Base-by-base conservation (phyloP, 2,329 filamentous ascomycete species). In the Penicillium sp. region DNA sequence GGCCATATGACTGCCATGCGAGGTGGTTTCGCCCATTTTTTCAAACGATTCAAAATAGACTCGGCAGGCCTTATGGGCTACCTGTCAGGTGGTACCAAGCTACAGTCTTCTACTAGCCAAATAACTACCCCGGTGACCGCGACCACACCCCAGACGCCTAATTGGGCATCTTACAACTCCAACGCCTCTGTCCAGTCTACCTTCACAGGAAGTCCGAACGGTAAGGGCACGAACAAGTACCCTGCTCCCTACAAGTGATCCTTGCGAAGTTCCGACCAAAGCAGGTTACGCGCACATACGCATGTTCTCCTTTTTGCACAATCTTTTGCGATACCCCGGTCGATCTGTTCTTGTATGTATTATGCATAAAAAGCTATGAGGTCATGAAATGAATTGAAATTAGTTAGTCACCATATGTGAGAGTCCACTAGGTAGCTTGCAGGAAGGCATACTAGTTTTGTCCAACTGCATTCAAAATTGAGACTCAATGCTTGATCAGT, bases 1-100 rank as follows among this genome's bases (percentile, higher is more conserved):
- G 55, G 55, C 9, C 57, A 59, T 43, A 37, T 59, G 1, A 35
- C 3, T 19, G 21, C 46, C 22, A 29, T 38, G 5, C 7, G 49
- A 5, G 35, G 35, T 26, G 35, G 32, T 1, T 29, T 39, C 19
- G 7, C 10, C 7, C 19, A 26, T n/a, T 53, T 55, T 13, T 53
- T 51, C 12, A 28, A 24, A 7, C 21, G n/a, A 2, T 51, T 47
- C 43, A 46, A 35, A 21, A 22, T 56, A 4, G 21, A 44, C 13
- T 31, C 40, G 4, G 19, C 32, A 2, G 8, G 12, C 2, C 5
- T 45, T 4, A 33, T 53, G 7, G 17, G 42, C 15, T 34, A 39
- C 6, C n/a, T 50, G 3, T 33, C 15, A n/a, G 28, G 41, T 12
- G 34, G 6, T 43, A 8, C 35, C 10, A 45, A 21, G 12, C 9